Conservation (phyloP, 2,329 filamentous ascomycete genomes). For the Aspergillus caelatus region DNA sequence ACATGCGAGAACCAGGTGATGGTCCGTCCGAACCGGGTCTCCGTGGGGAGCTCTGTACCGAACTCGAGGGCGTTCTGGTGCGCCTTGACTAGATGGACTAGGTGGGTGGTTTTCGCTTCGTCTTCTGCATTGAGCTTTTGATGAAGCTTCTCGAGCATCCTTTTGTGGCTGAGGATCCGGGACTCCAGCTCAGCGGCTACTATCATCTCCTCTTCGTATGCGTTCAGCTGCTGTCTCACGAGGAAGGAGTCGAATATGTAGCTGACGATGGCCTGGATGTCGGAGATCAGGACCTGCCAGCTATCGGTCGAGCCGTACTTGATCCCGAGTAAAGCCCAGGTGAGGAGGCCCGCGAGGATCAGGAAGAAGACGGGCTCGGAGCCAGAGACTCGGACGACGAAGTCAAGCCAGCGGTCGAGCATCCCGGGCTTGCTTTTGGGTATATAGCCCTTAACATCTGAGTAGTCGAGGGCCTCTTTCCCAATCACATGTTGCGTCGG, state of each 20-base stretch:
- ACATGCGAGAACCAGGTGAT: background rate
- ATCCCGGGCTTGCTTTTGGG: background rate
- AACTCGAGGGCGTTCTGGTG: slow-evolving; percentile 13
- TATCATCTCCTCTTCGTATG: slow-evolving; percentile 16
- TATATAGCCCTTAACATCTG: background rate
- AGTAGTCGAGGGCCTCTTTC: background rate
- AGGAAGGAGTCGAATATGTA: slow-evolving; percentile 32
- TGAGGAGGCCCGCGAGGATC: slow-evolving; percentile 32
- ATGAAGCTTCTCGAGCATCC: slow-evolving; percentile 2
- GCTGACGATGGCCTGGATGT: slow-evolving; percentile 31
- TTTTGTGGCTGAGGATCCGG: slow-evolving; percentile 10
- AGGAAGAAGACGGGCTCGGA: slow-evolving; percentile 28
- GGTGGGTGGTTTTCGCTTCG: background rate
- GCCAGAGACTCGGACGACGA: slow-evolving; percentile 27
- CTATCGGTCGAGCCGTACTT: slow-evolving; percentile 18
- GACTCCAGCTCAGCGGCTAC: slow-evolving; percentile 14
- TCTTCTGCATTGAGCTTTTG: background rate
- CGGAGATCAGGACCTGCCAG: slow-evolving; percentile 32
- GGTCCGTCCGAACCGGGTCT: background rate
- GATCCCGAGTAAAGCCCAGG: slow-evolving; percentile 30
- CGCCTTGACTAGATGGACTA: background rate
- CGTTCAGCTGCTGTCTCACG: slow-evolving; percentile 30
- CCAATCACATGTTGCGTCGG: background rate
- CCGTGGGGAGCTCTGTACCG: slow-evolving; percentile 33
- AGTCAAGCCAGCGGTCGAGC: slow-evolving; percentile 25